A percentile compares a stretch with the other conserved stretches of the same genome.
phyloP scores from a whole-genome alignment of 179 eudicot species.

The Vitellaria paradoxa region DNA sequence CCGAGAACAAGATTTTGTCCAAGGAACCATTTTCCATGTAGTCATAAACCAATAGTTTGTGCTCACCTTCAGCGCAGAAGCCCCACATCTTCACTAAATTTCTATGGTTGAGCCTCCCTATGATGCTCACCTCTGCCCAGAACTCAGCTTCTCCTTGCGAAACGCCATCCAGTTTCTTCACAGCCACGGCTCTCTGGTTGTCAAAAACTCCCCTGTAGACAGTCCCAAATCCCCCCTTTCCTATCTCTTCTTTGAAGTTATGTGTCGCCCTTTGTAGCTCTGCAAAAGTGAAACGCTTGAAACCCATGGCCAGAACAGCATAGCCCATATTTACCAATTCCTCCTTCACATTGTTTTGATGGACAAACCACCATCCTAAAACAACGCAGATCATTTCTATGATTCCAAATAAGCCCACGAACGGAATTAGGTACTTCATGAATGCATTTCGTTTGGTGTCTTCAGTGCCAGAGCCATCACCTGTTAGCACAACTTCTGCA shows the following conservation, averaged over 20 bases:
- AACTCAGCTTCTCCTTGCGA: constrained; percentile 48
- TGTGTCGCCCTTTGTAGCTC: constrained; percentile 43
- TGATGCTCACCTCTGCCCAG: constrained; percentile 52
- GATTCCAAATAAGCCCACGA: neutral
- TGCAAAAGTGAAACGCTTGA: constrained; percentile 11
- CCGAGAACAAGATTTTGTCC: constrained; percentile 31
- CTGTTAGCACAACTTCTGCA: neutral
- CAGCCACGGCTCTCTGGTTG: constrained; percentile 38
- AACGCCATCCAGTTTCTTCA: constrained; percentile 36
- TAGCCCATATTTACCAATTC: constrained; percentile 25
- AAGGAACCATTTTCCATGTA: constrained; percentile 39
- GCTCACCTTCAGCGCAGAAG: constrained; percentile 35
- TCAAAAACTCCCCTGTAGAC: constrained; percentile 41
- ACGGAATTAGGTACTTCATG: neutral
- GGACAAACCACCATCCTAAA: constrained; percentile 2
- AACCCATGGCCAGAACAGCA: neutral
- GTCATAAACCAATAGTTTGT: constrained; percentile 44
- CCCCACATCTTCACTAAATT: constrained; percentile 60
- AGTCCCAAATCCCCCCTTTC: constrained; percentile 47
- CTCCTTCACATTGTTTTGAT: constrained; percentile 21
- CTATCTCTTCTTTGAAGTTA: constrained; percentile 37
- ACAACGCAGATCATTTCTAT: constrained; percentile 1
- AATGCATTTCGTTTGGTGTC: neutral
- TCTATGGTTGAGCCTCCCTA: constrained; percentile 50
- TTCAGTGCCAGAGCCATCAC: neutral